Percentiles rank a stretch among this genome's conserved stretches.
Conservation (phyloP, 768 basidiomycete species). For the Mycena maculata region DNA sequence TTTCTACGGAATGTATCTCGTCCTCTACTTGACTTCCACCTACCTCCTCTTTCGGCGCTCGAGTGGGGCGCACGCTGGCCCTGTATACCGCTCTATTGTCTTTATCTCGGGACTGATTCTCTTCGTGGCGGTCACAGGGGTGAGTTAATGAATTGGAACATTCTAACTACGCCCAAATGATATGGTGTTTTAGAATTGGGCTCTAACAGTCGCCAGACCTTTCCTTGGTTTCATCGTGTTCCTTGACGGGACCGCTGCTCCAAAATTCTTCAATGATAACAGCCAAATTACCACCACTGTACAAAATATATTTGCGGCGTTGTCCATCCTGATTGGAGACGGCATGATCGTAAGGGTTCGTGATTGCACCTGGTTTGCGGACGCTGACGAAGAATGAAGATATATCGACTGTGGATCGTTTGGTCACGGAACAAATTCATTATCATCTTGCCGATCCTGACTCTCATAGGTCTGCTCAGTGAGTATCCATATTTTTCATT, state of each 20-base stretch:
- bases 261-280: slow-evolving; percentile 4
- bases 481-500: no score
- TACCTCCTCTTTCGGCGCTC: slow-evolving; percentile 9
- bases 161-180: neutral
- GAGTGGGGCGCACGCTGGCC: neutral
- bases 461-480: slow-evolving; percentile 7
- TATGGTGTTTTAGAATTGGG: neutral
- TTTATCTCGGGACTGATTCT: slow-evolving; percentile 17
- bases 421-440: slow-evolving; percentile 6
- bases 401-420: slow-evolving; percentile 16
- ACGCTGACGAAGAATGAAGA: neutral
- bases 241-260: neutral
- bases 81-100: slow-evolving; percentile 6
- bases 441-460: slow-evolving; percentile 6
- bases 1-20: slow-evolving; percentile 19
- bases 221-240: slow-evolving; percentile 10
- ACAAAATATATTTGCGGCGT: slow-evolving; percentile 1
- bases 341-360: neutral
- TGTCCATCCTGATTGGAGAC: slow-evolving; percentile 2
- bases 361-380: neutral
- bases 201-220: neutral
- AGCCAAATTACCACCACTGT: slow-evolving; percentile 12
- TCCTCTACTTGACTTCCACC: slow-evolving; percentile 18
- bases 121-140: slow-evolving; percentile 14
- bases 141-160: neutral